Percentiles rank a stretch among this genome's conserved stretches.
Conservation (phyloP, 345 rosid species). For the Schrenkiella parvula region DNA sequence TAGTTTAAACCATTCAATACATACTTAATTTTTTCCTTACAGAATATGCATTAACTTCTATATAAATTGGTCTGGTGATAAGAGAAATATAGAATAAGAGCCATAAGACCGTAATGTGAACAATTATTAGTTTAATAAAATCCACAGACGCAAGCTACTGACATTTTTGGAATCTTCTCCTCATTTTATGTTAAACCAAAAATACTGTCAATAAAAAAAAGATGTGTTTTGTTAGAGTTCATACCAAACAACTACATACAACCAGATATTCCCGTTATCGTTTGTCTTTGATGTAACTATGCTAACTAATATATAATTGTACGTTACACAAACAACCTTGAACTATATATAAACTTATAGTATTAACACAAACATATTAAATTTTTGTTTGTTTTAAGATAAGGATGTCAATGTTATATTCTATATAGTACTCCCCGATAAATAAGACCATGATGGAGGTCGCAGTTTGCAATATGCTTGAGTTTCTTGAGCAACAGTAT, state of each 20-base stretch:
- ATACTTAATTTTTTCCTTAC: too few relatives aligned
- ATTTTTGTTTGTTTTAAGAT: not conserved
- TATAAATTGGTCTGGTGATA: not conserved
- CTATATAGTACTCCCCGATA: too few relatives aligned
- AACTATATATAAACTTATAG: not conserved
- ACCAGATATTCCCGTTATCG: slow-evolving; percentile 5
- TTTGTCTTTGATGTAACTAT: not conserved
- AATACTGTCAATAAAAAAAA: not conserved
- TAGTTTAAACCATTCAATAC: not conserved
- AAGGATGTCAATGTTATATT: not conserved
- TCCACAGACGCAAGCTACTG: not conserved
- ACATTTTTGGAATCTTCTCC: slow-evolving; percentile 14
- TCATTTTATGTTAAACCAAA: not conserved
- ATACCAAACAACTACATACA: not conserved
- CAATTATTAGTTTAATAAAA: not conserved
- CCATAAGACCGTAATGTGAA: slow-evolving; percentile 1
- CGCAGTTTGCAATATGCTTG: not conserved
- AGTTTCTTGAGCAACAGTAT: not conserved
- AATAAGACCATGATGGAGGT: not conserved
- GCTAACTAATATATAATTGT: not conserved
- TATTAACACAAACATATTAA: not conserved
- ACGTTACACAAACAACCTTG: not conserved
- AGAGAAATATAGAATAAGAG: not conserved
- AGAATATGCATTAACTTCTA: not conserved
- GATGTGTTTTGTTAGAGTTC: slow-evolving; percentile 1